phyloP scores from a whole-genome alignment of 1,139 yeast genomes.

The Casaregolazyma suthepensis region DNA sequence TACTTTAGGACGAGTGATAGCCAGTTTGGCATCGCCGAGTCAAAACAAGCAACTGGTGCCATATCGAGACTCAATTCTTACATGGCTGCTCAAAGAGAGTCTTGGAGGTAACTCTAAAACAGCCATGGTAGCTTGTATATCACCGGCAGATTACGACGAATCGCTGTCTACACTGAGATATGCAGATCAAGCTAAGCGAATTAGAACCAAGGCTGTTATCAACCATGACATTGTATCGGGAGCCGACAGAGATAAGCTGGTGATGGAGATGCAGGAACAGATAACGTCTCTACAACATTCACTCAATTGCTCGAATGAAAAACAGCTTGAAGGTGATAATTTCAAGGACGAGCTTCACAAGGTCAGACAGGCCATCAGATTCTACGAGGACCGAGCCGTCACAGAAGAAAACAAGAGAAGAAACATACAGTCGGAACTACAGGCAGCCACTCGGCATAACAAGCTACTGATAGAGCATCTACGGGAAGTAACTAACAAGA shows the following conservation, averaged over 20 bases:
- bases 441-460: constrained; percentile 29
- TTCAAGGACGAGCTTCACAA: constrained; percentile 30
- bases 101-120: constrained; percentile 72
- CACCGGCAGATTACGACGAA: constrained; percentile 73
- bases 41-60: constrained; percentile 43
- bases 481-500: constrained; percentile 29
- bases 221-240: constrained; percentile 41
- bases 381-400: constrained; percentile 41
- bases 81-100: constrained; percentile 67
- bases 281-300: constrained; percentile 35
- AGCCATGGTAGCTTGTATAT: constrained; percentile 68
- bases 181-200: constrained; percentile 68
- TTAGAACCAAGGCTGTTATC: constrained; percentile 53
- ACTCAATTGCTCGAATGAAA: constrained; percentile 21
- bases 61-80: constrained; percentile 64
- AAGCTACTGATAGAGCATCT: constrained; percentile 30
- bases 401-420: constrained; percentile 33
- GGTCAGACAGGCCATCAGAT: constrained; percentile 34
- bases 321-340: constrained; percentile 23
- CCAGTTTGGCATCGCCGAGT: constrained; percentile 44
- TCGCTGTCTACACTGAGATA: constrained; percentile 66
- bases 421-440: constrained; percentile 32
- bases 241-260: constrained; percentile 33
- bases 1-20: constrained; percentile 69
- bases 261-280: constrained; percentile 38